Percentiles rank a stretch among this genome's conserved stretches.
phyloP scores from a whole-genome alignment of 305 asterid species.

The Fraxinus latifolia region DNA sequence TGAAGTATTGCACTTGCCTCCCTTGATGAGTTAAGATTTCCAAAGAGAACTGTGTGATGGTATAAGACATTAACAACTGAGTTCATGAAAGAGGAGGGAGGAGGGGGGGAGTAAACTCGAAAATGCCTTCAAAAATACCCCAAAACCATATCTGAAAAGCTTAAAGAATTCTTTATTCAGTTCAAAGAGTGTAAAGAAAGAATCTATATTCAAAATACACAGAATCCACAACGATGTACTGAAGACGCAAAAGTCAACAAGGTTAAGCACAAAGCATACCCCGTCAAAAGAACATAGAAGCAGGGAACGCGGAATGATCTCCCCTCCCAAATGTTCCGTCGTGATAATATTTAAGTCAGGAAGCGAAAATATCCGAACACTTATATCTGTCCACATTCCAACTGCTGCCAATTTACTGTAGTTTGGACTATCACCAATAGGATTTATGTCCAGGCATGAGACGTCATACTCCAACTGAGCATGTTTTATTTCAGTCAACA shows the following conservation, averaged over 20 bases:
- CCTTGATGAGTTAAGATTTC: background rate
- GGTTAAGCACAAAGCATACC: slow-evolving; percentile 42
- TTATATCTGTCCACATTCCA: slow-evolving; percentile 86
- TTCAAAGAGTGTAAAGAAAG: background rate
- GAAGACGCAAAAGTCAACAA: background rate
- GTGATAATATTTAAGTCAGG: slow-evolving; percentile 72
- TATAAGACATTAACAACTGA: background rate
- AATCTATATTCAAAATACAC: background rate
- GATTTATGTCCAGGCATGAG: slow-evolving; percentile 89
- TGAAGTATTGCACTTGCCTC: background rate
- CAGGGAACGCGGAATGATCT: slow-evolving; percentile 89
- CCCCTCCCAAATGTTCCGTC: slow-evolving; percentile 83
- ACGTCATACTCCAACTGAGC: slow-evolving; percentile 75
- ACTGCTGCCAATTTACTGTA: slow-evolving; percentile 79
- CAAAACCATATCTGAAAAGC: background rate
- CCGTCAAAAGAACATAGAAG: slow-evolving; percentile 86
- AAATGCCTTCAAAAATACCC: background rate
- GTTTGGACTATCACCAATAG: slow-evolving; percentile 75
- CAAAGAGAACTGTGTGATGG: background rate
- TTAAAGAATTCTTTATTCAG: background rate
- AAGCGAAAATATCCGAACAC: slow-evolving; percentile 77
- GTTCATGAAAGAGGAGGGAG: background rate
- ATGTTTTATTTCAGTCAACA: slow-evolving; percentile 59
- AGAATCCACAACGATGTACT: background rate
- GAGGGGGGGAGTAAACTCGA: background rate